Conservation (phyloP, 306 rosid genomes). For the Dalbergia cochinchinensis region DNA sequence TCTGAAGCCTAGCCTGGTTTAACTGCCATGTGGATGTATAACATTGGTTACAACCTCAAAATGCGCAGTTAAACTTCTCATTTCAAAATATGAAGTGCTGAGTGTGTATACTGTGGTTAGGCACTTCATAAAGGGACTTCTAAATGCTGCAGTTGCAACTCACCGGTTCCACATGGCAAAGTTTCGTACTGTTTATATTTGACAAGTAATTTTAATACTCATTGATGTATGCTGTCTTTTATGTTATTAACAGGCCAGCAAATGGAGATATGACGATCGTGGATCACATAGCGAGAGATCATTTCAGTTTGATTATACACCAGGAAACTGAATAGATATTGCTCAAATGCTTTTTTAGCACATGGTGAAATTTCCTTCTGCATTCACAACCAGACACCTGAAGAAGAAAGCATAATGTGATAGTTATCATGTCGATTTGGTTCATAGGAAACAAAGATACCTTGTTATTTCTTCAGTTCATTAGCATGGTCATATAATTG, state of each 20-base stretch:
- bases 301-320: background rate
- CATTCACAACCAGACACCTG: background rate
- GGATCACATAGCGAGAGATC: background rate
- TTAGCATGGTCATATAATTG: background rate
- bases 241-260: background rate
- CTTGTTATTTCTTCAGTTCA: background rate
- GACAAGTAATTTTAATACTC: background rate
- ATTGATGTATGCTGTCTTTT: background rate
- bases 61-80: background rate
- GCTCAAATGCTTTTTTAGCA: background rate
- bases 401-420: background rate
- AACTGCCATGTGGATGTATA: background rate
- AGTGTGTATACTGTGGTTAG: no score
- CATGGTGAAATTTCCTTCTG: background rate
- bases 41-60: background rate
- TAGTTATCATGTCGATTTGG: background rate
- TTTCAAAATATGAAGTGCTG: no score
- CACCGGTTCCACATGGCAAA: background rate
- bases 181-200: background rate
- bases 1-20: background rate
- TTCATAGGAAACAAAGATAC: background rate
- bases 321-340: slow-evolving; percentile 1
- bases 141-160: background rate
- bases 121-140: no score
- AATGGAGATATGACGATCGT: background rate